Conservation (phyloP, 352 stramenopile species). For the Phytophthora aleatoria region DNA sequence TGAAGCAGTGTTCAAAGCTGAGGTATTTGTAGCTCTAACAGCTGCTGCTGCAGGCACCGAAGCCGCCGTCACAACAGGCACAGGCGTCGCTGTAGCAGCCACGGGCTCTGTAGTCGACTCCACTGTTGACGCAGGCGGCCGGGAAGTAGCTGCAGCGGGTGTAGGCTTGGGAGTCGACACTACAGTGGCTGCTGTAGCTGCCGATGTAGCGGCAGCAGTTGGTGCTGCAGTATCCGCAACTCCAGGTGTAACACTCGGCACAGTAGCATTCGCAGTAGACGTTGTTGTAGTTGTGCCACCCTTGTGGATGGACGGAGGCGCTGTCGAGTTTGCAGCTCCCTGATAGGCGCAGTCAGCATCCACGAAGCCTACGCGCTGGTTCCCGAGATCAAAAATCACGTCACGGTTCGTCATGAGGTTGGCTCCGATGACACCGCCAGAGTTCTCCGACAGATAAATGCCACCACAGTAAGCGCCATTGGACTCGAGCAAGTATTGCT, state of each 20-base stretch:
- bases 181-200: not conserved
- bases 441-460: slow-evolving; percentile 73
- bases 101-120: slow-evolving; percentile 9
- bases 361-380: slow-evolving; percentile 81
- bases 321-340: slow-evolving; percentile 13
- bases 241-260: slow-evolving; percentile 13
- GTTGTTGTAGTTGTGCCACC: not conserved
- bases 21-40: slow-evolving; percentile 6
- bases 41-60: slow-evolving; percentile 4
- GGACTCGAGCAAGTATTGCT: slow-evolving; percentile 67
- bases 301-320: slow-evolving; percentile 11
- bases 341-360: slow-evolving; percentile 62
- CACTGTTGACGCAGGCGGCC: slow-evolving; percentile 12
- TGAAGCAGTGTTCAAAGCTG: slow-evolving; percentile 14
- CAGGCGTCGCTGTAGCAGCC: not conserved
- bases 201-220: slow-evolving; percentile 7
- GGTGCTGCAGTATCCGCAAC: slow-evolving; percentile 7
- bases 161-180: not conserved
- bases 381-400: slow-evolving; percentile 78
- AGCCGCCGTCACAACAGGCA: slow-evolving; percentile 12
- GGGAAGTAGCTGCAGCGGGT: slow-evolving; percentile 1
- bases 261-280: slow-evolving; percentile 9
- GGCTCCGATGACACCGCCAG: slow-evolving; percentile 79
- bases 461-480: slow-evolving; percentile 60
- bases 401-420: slow-evolving; percentile 87